Conservation (phyloP, 2,329 filamentous ascomycete species). For the Penicillium aurantiogriseum region DNA sequence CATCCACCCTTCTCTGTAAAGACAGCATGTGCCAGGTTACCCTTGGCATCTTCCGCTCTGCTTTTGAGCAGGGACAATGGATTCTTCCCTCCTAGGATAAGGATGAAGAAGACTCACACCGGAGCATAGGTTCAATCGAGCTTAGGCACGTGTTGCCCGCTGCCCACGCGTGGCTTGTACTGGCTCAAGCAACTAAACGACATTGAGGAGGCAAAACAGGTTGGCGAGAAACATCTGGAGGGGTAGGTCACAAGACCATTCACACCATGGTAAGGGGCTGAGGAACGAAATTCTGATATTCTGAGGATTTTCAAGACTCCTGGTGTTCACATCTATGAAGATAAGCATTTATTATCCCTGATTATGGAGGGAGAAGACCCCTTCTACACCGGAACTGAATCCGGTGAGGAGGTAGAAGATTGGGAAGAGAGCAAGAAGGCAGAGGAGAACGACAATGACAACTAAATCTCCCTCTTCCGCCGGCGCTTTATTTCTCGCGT, state of each 20-base stretch:
- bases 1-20: constrained; percentile 20
- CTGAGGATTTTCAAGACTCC: constrained; percentile 1
- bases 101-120: constrained; percentile 16
- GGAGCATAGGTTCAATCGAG: constrained; percentile 5
- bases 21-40: constrained; percentile 23
- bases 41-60: constrained; percentile 17
- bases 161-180: constrained; percentile 20
- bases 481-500: too few relatives aligned
- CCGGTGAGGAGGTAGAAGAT: too few relatives aligned
- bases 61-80: constrained; percentile 13
- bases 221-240: constrained; percentile 18
- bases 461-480: too few relatives aligned
- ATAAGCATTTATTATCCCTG: too few relatives aligned
- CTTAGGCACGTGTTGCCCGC: constrained; percentile 19
- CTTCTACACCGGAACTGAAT: too few relatives aligned
- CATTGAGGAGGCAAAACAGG: constrained; percentile 21
- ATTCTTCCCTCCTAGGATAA: constrained; percentile 14
- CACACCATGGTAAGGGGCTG: constrained; percentile 15
- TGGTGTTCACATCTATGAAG: too few relatives aligned
- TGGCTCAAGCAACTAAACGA: constrained; percentile 28
- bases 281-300: constrained; percentile 20
- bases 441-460: too few relatives aligned
- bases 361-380: too few relatives aligned
- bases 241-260: constrained; percentile 22
- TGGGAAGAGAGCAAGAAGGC: too few relatives aligned